Conservation (phyloP, 192 early-diverging fungal genomes). For the Coemansia sp. region DNA sequence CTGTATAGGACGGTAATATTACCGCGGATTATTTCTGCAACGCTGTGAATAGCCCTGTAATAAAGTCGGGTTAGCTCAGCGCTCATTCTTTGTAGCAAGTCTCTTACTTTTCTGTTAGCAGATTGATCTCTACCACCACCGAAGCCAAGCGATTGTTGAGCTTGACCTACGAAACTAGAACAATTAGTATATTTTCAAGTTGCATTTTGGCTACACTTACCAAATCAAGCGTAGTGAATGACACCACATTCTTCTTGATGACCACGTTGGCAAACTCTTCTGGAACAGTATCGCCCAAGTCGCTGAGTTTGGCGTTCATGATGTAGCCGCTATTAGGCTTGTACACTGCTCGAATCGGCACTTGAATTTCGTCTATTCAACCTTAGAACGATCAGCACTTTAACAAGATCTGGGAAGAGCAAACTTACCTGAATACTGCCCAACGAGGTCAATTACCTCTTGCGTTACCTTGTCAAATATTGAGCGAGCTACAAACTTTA, state of each 20-base stretch:
- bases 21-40: constrained; percentile 53
- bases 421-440: constrained; percentile 44
- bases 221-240: constrained; percentile 77
- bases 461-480: constrained; percentile 46
- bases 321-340: constrained; percentile 62
- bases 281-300: constrained; percentile 54
- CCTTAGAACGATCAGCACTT: not conserved
- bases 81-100: not conserved
- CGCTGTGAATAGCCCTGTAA: constrained; percentile 25
- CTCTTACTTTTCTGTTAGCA: constrained; percentile 72
- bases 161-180: constrained; percentile 54
- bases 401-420: not conserved
- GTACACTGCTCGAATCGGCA: constrained; percentile 69
- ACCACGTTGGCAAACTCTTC: constrained; percentile 71
- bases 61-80: not conserved
- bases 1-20: constrained; percentile 68
- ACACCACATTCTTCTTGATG: constrained; percentile 59
- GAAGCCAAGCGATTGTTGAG: constrained; percentile 80
- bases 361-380: constrained; percentile 50
- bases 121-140: constrained; percentile 76
- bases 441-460: constrained; percentile 38
- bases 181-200: not conserved
- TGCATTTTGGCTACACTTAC: constrained; percentile 30
- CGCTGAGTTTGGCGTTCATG: constrained; percentile 50
- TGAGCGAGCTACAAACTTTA: constrained; percentile 12